phyloP scores from a whole-genome alignment of 352 stramenopile species.

The Phytophthora constricta region DNA sequence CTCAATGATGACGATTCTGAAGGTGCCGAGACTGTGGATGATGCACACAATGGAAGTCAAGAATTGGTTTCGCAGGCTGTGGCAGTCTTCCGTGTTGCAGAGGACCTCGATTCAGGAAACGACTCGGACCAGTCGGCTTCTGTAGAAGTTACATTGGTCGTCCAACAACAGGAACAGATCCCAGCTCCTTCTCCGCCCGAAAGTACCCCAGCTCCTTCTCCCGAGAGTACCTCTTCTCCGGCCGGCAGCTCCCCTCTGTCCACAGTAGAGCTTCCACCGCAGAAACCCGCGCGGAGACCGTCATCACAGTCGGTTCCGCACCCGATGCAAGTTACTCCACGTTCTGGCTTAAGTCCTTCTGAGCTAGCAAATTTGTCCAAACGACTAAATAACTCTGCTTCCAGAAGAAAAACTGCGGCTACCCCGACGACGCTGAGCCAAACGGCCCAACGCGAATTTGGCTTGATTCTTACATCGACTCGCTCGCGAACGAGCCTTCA shows the following conservation, averaged over 20 bases:
- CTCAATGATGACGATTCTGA: conserved; percentile 1
- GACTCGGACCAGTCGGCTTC: background rate
- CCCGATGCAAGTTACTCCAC: background rate
- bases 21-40: background rate
- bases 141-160: background rate
- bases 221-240: background rate
- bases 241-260: background rate
- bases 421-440: background rate
- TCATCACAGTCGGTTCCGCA: background rate
- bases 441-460: background rate
- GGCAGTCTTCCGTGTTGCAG: background rate
- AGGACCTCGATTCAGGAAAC: background rate
- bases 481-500: background rate
- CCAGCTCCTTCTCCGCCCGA: background rate
- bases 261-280: background rate
- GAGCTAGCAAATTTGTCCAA: background rate
- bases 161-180: background rate
- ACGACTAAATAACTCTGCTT: background rate
- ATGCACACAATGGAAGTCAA: background rate
- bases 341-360: background rate
- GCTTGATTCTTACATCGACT: background rate
- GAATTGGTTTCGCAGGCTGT: background rate
- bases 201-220: background rate
- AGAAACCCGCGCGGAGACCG: background rate
- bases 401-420: background rate